These are phyloP conservation scores for Phylloporus scabripes DNA, from an alignment of 768 basidiomycete species.

Conservation along the genomic window DNA sequence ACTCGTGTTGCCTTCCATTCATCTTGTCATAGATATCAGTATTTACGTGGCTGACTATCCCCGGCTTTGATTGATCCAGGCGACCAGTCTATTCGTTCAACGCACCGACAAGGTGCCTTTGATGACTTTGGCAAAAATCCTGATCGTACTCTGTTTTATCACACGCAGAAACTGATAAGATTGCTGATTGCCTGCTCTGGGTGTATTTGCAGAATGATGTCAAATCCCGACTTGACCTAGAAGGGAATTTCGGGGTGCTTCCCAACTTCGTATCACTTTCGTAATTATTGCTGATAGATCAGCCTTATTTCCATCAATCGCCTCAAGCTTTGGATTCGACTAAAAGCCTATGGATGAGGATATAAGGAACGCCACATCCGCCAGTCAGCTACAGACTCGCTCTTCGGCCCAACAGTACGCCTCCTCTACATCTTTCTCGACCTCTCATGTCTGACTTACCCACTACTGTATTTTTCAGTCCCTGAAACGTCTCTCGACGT, in stretches of 20 bases:
- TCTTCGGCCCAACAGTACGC: background rate
- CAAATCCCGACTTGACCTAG: background rate
- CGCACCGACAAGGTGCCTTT: background rate
- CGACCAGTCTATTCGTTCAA: background rate
- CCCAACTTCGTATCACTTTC: background rate
- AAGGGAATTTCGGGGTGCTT: background rate
- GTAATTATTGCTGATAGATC: background rate
- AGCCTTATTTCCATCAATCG: background rate
- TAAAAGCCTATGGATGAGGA: background rate
- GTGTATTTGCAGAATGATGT: background rate
- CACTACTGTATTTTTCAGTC: background rate
- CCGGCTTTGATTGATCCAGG: background rate
- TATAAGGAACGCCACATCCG: background rate
- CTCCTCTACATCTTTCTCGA: background rate
- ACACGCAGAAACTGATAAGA: background rate
- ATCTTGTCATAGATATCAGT: background rate
- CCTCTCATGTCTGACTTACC: background rate
- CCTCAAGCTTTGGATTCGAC: background rate
- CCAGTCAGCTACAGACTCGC: background rate
- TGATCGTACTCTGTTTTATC: background rate
- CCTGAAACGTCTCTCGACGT: background rate
- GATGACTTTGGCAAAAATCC: background rate
- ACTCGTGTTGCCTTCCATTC: background rate
- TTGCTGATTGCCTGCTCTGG: background rate
- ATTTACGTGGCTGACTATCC: background rate